These are phyloP conservation scores for Fusarium abutilonis DNA, from an alignment of 2,329 filamentous ascomycete genomes.

Conservation along the genomic window DNA sequence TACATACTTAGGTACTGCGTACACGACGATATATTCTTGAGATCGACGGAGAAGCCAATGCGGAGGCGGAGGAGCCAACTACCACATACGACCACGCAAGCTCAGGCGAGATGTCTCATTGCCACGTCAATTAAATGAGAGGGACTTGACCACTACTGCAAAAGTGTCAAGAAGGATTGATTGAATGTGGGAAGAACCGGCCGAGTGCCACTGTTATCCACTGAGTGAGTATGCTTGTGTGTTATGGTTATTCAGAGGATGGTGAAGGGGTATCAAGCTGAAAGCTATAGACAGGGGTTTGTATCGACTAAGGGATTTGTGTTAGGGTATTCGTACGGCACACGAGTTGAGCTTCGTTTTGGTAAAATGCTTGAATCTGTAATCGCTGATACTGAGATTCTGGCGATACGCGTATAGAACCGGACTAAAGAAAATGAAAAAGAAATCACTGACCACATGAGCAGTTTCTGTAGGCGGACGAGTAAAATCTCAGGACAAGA, in stretches of 20 bases:
- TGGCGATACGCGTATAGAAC: background rate
- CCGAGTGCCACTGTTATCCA: conserved; percentile 12
- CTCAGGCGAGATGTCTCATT: no score
- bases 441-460: conserved; percentile 3
- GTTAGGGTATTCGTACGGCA: background rate
- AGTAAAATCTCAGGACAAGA: background rate
- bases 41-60: conserved; percentile 7
- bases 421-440: background rate
- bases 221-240: conserved; percentile 34
- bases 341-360: background rate
- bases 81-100: no score
- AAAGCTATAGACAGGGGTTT: background rate
- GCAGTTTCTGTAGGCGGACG: conserved; percentile 11
- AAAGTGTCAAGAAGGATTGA: conserved; percentile 1
- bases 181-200: conserved; percentile 20
- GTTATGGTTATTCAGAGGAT: conserved; percentile 38
- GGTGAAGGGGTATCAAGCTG: conserved; percentile 1
- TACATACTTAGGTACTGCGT: background rate
- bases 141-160: conserved; percentile 7
- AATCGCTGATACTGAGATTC: background rate
- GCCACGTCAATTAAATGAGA: background rate
- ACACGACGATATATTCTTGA: background rate
- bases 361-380: background rate
- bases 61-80: background rate
- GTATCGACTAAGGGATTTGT: background rate